Conservation (phyloP, 1,139 yeast species). For the Schizosaccharomyces versatilis region DNA sequence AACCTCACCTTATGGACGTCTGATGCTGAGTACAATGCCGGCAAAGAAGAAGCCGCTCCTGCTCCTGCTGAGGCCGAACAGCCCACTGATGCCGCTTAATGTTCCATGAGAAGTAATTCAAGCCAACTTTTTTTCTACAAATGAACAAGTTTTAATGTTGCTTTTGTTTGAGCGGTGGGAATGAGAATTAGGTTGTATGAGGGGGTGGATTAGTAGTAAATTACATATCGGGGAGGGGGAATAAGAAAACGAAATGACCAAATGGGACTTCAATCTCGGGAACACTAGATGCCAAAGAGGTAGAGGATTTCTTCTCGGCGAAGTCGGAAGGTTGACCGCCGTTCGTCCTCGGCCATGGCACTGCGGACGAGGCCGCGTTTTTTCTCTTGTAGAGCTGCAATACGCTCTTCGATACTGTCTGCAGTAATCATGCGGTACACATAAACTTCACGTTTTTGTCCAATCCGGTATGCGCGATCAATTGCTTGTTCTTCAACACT, state of each 20-base stretch:
- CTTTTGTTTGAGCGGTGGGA: no score
- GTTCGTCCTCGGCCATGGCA: neutral
- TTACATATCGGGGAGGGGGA: no score
- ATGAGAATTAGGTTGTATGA: no score
- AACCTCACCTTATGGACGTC: constrained; percentile 96
- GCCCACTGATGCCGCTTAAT: neutral
- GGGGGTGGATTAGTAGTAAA: no score
- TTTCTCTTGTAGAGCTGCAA: constrained; percentile 19
- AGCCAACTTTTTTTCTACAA: no score
- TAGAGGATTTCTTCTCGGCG: constrained; percentile 8
- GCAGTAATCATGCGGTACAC: constrained; percentile 27
- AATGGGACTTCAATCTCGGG: no score
- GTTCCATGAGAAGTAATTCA: no score
- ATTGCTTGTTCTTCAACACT: constrained; percentile 38
- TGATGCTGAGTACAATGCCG: constrained; percentile 38
- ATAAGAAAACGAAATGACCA: no score
- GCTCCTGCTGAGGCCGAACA: constrained; percentile 1
- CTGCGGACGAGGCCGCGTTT: neutral
- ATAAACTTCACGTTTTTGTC: constrained; percentile 33
- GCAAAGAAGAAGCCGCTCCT: constrained; percentile 1
- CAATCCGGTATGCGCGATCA: constrained; percentile 40
- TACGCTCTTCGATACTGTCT: constrained; percentile 31
- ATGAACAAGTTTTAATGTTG: no score
- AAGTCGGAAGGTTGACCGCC: neutral
- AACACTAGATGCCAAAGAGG: constrained; percentile 2